Evolutionary conservation across 306 rosid genomes (phyloP).

Genomic region (Fragaria ananassa): DNA sequence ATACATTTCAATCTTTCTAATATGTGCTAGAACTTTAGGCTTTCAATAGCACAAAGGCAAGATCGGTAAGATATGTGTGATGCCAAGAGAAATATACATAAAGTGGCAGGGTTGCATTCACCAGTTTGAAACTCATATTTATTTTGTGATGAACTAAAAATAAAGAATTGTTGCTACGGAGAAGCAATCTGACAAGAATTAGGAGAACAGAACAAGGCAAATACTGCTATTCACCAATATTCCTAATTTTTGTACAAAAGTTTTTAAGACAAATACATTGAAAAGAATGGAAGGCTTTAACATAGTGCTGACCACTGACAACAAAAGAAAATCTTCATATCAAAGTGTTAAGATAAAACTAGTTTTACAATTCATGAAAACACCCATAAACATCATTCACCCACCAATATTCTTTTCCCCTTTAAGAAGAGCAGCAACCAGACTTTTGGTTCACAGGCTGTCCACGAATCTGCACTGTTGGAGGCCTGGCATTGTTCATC

Average conservation of each 20-base stretch:
- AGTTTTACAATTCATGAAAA: conserved; percentile 59
- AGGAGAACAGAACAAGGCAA: conserved; percentile 50
- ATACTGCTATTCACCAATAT: conserved; percentile 71
- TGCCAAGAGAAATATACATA: background rate
- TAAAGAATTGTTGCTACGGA: background rate
- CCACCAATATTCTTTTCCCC: conserved; percentile 24
- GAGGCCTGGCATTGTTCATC: conserved; percentile 84
- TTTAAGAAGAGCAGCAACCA: conserved; percentile 93
- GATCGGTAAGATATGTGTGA: background rate
- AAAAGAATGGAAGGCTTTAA: conserved; percentile 78
- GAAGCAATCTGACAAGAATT: background rate
- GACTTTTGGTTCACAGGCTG: conserved; percentile 96
- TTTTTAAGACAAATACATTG: conserved; percentile 68
- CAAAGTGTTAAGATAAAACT: conserved; percentile 17
- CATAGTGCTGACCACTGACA: conserved; percentile 47
- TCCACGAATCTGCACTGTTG: conserved; percentile 95
- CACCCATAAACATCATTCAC: conserved; percentile 39
- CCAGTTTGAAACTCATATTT: background rate
- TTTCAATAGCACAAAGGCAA: background rate
- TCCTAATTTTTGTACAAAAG: conserved; percentile 94
- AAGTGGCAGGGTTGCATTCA: background rate
- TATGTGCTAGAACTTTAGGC: background rate
- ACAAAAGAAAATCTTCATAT: conserved; percentile 27
- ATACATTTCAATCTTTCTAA: background rate
- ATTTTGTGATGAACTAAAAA: background rate